phyloP scores from a whole-genome alignment of 805 yeast species.

The Blastobotrys americana region DNA sequence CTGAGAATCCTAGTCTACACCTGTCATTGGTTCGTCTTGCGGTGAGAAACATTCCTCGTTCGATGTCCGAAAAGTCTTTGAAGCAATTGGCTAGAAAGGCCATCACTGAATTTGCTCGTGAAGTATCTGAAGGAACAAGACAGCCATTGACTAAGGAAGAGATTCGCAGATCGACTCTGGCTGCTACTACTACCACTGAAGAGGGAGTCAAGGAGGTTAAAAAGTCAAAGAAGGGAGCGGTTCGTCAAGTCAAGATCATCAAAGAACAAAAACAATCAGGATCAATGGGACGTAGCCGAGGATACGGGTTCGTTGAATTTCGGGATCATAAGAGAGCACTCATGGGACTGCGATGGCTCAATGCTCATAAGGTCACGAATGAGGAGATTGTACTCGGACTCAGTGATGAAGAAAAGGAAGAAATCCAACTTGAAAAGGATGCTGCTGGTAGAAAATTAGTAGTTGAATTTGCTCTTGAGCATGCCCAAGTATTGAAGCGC shows the following conservation, averaged over 20 bases:
- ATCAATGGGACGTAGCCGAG: conserved; percentile 83
- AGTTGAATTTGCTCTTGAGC: conserved; percentile 93
- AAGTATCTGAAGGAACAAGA: conserved; percentile 65
- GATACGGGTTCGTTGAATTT: conserved; percentile 91
- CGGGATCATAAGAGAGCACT: conserved; percentile 88
- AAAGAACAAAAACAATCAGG: conserved; percentile 89
- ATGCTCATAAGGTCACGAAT: conserved; percentile 76
- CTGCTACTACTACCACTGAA: conserved; percentile 23
- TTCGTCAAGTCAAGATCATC: conserved; percentile 86
- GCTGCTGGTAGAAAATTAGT: conserved; percentile 65
- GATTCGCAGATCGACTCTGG: conserved; percentile 55
- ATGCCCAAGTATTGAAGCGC: conserved; percentile 87
- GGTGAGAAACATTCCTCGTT: conserved; percentile 85
- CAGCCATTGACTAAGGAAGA: conserved; percentile 90
- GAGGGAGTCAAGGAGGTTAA: conserved; percentile 39
- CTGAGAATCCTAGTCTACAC: conserved; percentile 85
- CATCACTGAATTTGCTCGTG: conserved; percentile 87
- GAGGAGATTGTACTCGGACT: conserved; percentile 47
- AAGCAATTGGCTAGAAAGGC: conserved; percentile 93
- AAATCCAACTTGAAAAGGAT: conserved; percentile 21
- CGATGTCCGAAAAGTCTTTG: conserved; percentile 79
- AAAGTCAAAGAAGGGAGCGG: conserved; percentile 79
- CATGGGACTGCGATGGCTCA: conserved; percentile 95
- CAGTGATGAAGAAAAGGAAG: conserved; percentile 18
- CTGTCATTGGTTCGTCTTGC: conserved; percentile 93